Evolutionary conservation across 495 filamentous ascomycete genomes (phyloP).

Genomic region (Poronia punctata): DNA sequence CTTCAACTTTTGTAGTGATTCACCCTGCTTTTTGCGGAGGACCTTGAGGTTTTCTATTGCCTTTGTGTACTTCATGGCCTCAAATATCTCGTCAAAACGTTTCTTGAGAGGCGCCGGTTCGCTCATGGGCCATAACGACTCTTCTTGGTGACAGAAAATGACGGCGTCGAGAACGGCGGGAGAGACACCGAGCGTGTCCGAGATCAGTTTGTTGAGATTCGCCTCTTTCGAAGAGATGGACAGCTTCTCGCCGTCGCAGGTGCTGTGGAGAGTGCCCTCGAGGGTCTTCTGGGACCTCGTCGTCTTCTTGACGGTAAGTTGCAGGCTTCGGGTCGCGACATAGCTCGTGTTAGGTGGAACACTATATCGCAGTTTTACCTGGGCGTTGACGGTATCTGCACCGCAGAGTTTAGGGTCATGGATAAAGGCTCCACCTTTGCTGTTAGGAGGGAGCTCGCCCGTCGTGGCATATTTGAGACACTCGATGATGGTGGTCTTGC

Average conservation of each 20-base stretch:
- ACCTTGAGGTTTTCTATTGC: conserved; percentile 90
- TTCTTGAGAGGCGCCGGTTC: conserved; percentile 80
- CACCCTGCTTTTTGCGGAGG: conserved; percentile 73
- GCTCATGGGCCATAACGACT: conserved; percentile 96
- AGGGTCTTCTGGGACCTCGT: conserved; percentile 66
- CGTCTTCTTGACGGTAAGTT: conserved; percentile 79
- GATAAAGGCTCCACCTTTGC: conserved; percentile 89
- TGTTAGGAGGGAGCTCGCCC: conserved; percentile 88
- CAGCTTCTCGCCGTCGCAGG: conserved; percentile 73
- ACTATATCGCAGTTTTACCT: conserved; percentile 84
- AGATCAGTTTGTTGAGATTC: conserved; percentile 76
- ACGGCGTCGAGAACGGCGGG: conserved; percentile 84
- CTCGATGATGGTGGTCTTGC: conserved; percentile 99
- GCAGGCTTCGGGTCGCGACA: conserved; percentile 72
- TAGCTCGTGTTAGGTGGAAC: conserved; percentile 66
- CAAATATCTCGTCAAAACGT: conserved; percentile 95
- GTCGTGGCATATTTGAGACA: conserved; percentile 98
- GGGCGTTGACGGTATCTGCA: conserved; percentile 85
- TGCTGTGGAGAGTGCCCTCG: conserved; percentile 66
- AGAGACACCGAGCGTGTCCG: conserved; percentile 83
- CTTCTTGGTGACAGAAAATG: conserved; percentile 98
- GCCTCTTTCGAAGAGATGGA: conserved; percentile 69
- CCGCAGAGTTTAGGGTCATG: conserved; percentile 90
- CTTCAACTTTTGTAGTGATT: conserved; percentile 62
- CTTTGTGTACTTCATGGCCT: conserved; percentile 93